Base-by-base conservation (phyloP, 2,329 filamentous ascomycete genomes). In the Neocatenulostroma microsporum region DNA sequence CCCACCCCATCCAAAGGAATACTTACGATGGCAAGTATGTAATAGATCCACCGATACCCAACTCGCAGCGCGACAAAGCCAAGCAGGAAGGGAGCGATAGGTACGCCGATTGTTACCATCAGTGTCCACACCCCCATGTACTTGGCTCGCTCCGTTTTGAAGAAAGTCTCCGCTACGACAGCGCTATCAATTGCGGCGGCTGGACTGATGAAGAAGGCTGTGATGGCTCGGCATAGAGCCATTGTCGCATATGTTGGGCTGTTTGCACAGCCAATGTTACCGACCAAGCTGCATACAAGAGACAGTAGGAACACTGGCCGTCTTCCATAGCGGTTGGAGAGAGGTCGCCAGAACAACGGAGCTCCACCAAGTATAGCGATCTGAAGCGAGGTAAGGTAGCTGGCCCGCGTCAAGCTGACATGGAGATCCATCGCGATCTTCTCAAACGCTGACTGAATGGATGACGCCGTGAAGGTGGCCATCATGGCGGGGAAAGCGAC, bases 31-130 rank as follows among this genome's bases (percentile, higher is more conserved):
- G 71, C 70, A 17, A 75, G 54, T 19, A 68, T 63, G 63, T 67
- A 76, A 49, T 71, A 76, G 18, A 76, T 74, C 73, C 73, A 76
- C n/a, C 67, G 62, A 34, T 71, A 76, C 1, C 67, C 66, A 11
- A 69, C 62, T 8, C 67, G 62, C 39, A 69, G 56, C 0, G 69
- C 63, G 1, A 75, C 70, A 36, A 63, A 63, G 2, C 61, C 61
- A 24, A 61, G 56, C 25, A 63, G n/a, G 28, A 64, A 57, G 0
- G 60, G 60, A 0, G 52, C 58, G 12, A 58, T 46, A 1, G 67
- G 67, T 14, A 67, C 61, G 14, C 68, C 69, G 5, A 72, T 34
- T 0, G 69, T 72, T 9, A 72, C 51, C 57, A 72, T 60, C 4
- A 62, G 42, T 0, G 72, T 74, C 73, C 72, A 74, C 15, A 74